These are phyloP conservation scores for Thelonectria discophora DNA, from an alignment of 2,329 filamentous ascomycete genomes.

Conservation along the genomic window DNA sequence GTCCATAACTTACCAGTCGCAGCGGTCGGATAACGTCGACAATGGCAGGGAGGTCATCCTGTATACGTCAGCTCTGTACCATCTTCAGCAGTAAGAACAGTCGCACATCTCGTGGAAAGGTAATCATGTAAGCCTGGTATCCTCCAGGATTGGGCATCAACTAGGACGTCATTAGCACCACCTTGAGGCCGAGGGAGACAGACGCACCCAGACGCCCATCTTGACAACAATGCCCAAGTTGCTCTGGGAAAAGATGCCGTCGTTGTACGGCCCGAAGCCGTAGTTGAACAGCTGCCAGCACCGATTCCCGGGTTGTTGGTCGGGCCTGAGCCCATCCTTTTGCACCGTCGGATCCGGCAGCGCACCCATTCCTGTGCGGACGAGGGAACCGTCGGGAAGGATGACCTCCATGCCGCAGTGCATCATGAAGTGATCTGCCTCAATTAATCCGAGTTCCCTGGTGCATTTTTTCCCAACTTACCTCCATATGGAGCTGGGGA, in stretches of 20 bases:
- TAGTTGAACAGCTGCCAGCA: slow-evolving; percentile 23
- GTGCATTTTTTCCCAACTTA: no score
- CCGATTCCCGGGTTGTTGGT: slow-evolving; percentile 16
- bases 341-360: slow-evolving; percentile 11
- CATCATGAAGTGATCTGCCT: slow-evolving; percentile 7
- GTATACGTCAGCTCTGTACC: no score
- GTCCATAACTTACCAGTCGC: slow-evolving; percentile 10
- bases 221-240: slow-evolving; percentile 20
- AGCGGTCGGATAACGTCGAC: slow-evolving; percentile 36
- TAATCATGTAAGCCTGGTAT: slow-evolving; percentile 35
- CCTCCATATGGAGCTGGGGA: slow-evolving; percentile 15
- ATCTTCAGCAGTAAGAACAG: no score
- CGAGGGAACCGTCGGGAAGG: slow-evolving; percentile 16
- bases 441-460: no score
- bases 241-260: slow-evolving; percentile 17
- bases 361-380: slow-evolving; percentile 23
- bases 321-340: slow-evolving; percentile 9
- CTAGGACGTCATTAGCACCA: neutral
- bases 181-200: neutral
- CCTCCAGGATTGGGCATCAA: slow-evolving; percentile 23
- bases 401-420: slow-evolving; percentile 20
- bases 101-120: slow-evolving; percentile 25
- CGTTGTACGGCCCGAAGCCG: slow-evolving; percentile 23
- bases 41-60: slow-evolving; percentile 32
- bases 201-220: slow-evolving; percentile 17